A percentile compares a stretch with the other conserved stretches of the same genome.
These are phyloP conservation scores for Cystobasidium slooffiae DNA, from an alignment of 1,284 basidiomycete genomes.

Conservation along the genomic window DNA sequence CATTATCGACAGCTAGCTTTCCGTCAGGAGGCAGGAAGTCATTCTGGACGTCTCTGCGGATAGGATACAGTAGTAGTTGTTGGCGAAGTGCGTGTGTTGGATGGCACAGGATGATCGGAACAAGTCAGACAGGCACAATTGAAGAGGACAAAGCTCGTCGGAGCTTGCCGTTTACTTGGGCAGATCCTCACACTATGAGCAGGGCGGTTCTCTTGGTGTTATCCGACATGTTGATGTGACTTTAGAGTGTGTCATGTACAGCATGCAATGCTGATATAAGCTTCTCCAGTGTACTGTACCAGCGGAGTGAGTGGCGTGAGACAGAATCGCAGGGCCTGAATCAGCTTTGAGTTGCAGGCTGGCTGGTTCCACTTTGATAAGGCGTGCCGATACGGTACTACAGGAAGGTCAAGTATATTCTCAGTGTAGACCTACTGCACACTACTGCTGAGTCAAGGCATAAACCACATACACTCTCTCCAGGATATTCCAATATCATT, in stretches of 20 bases:
- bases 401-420: too few species aligned
- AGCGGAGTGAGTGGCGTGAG: conserved; percentile 1
- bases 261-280: too few species aligned
- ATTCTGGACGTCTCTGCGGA: conserved; percentile 63
- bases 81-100: too few species aligned
- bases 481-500: too few species aligned
- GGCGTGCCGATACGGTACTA: background rate
- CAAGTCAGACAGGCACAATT: background rate
- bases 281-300: background rate
- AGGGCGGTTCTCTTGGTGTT: conserved; percentile 8
- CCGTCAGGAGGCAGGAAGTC: conserved; percentile 70
- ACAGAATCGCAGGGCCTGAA: background rate
- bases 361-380: background rate
- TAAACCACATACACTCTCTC: too few species aligned
- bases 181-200: conserved; percentile 39
- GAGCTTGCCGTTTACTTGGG: too few species aligned
- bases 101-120: background rate
- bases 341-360: background rate
- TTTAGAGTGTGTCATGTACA: too few species aligned
- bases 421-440: too few species aligned
- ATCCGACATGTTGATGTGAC: too few species aligned
- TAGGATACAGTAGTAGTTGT: too few species aligned
- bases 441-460: too few species aligned
- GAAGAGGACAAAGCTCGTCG: background rate
- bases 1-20: conserved; percentile 63